These are phyloP conservation scores for Cladophialophora immunda DNA, from an alignment of 2,329 filamentous ascomycete species.

Conservation along the genomic window DNA sequence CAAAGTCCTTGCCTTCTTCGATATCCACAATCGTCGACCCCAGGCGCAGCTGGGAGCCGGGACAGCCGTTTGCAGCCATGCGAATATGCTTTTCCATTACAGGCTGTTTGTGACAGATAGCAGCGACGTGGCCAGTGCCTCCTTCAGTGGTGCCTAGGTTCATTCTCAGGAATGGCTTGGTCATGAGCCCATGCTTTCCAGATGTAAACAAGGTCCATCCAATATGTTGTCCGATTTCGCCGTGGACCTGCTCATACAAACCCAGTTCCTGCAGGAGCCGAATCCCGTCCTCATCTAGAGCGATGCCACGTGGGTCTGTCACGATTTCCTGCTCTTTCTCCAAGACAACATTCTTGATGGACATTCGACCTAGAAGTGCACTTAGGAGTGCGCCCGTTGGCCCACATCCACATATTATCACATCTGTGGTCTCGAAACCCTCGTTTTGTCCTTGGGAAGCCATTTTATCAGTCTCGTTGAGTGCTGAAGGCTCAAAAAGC, in stretches of 20 bases:
- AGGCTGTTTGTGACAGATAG: slow-evolving; percentile 46
- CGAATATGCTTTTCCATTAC: slow-evolving; percentile 43
- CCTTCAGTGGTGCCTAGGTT: slow-evolving; percentile 43
- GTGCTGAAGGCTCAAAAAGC: background rate
- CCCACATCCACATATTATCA: slow-evolving; percentile 48
- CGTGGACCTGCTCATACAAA: slow-evolving; percentile 43
- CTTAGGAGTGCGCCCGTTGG: slow-evolving; percentile 47
- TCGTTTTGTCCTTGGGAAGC: background rate
- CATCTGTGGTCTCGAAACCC: slow-evolving; percentile 38
- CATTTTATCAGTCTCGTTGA: background rate
- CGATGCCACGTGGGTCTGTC: slow-evolving; percentile 47
- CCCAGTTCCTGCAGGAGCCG: slow-evolving; percentile 44
- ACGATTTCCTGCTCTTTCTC: slow-evolving; percentile 45
- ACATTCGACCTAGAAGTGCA: slow-evolving; percentile 42
- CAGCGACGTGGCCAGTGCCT: slow-evolving; percentile 44
- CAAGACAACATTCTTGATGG: slow-evolving; percentile 43
- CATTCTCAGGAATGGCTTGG: slow-evolving; percentile 41
- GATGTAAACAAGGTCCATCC: slow-evolving; percentile 42
- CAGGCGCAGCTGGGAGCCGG: slow-evolving; percentile 34
- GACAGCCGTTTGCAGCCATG: slow-evolving; percentile 11
- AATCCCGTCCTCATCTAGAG: slow-evolving; percentile 47
- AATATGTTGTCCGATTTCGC: slow-evolving; percentile 42
- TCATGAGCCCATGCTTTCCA: slow-evolving; percentile 39
- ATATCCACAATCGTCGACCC: slow-evolving; percentile 34
- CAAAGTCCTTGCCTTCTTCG: slow-evolving; percentile 28